A percentile compares a stretch with the other conserved stretches of the same genome.
Conservation (phyloP, 768 basidiomycete species). For the Peribolospora kevripleyi region DNA sequence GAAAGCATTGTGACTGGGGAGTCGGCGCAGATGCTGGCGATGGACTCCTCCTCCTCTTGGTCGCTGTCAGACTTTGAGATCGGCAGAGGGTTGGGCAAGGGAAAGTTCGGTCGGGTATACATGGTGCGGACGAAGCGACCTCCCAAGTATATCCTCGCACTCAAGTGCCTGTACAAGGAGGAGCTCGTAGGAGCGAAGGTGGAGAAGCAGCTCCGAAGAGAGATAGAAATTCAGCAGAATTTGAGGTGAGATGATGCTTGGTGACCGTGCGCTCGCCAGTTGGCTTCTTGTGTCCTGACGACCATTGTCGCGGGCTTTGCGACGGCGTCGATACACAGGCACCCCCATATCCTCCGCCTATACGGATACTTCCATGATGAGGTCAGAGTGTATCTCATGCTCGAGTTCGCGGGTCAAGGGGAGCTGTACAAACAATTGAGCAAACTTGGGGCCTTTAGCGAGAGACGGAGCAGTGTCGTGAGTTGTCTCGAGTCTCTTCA, state of each 20-base stretch:
- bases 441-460: slow-evolving; percentile 63
- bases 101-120: slow-evolving; percentile 96
- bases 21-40: slow-evolving; percentile 51
- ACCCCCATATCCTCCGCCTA: slow-evolving; percentile 77
- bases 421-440: slow-evolving; percentile 90
- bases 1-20: slow-evolving; percentile 40
- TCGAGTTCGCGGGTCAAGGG: slow-evolving; percentile 90
- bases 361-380: slow-evolving; percentile 97
- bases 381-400: slow-evolving; percentile 90
- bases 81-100: slow-evolving; percentile 88
- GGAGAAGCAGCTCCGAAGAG: slow-evolving; percentile 87
- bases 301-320: not conserved
- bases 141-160: slow-evolving; percentile 78
- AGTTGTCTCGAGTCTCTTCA: slow-evolving; percentile 7
- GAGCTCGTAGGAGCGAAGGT: slow-evolving; percentile 78
- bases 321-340: slow-evolving; percentile 23
- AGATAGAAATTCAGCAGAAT: slow-evolving; percentile 96
- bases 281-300: not conserved
- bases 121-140: slow-evolving; percentile 80
- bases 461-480: slow-evolving; percentile 48
- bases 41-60: slow-evolving; percentile 50
- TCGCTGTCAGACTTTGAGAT: slow-evolving; percentile 66
- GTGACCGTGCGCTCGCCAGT: not conserved
- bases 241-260: slow-evolving; percentile 26
- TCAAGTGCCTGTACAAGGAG: slow-evolving; percentile 90